phyloP scores from a whole-genome alignment of 495 filamentous ascomycete genomes.

The Hyaloscypha bicolor region DNA sequence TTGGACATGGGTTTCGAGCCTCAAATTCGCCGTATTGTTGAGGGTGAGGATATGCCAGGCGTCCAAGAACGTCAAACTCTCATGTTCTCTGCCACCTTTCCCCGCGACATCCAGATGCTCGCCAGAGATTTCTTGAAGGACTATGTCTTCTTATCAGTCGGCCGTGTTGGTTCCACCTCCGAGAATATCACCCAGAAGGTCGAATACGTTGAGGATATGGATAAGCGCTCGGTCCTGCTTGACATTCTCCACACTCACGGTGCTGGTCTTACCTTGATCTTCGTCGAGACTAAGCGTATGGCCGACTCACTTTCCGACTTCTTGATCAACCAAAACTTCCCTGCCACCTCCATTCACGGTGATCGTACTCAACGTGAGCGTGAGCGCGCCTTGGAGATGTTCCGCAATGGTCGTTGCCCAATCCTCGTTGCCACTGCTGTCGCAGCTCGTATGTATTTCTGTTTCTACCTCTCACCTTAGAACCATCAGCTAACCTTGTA shows the following conservation, averaged over 20 bases:
- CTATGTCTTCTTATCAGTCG: slow-evolving; percentile 97
- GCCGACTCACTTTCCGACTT: slow-evolving; percentile 97
- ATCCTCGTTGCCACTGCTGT: slow-evolving; percentile 97
- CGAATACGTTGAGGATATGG: slow-evolving; percentile 93
- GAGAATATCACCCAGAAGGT: slow-evolving; percentile 99
- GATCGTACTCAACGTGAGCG: slow-evolving; percentile 98
- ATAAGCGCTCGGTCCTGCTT: slow-evolving; percentile 96
- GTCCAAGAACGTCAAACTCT: slow-evolving; percentile 89
- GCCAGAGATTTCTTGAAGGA: slow-evolving; percentile 97
- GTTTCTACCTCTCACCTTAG: slow-evolving; percentile 42
- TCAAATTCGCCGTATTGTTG: slow-evolving; percentile 97
- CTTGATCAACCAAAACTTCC: slow-evolving; percentile 96
- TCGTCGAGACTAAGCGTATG: slow-evolving; percentile 99
- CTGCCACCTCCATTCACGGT: slow-evolving; percentile 97
- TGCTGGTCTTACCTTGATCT: slow-evolving; percentile 90
- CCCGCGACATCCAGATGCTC: slow-evolving; percentile 98
- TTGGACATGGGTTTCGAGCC: slow-evolving; percentile 99
- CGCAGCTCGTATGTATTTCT: slow-evolving; percentile 65
- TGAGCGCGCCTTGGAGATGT: slow-evolving; percentile 95
- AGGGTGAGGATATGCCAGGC: slow-evolving; percentile 94
- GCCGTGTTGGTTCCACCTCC: slow-evolving; percentile 98
- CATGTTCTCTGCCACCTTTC: slow-evolving; percentile 99
- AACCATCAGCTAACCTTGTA: slow-evolving; percentile 8
- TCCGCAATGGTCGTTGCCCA: slow-evolving; percentile 92
- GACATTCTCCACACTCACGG: slow-evolving; percentile 97